Evolutionary conservation across 768 basidiomycete species (phyloP).

Genomic region (Pisolithus orientalis): DNA sequence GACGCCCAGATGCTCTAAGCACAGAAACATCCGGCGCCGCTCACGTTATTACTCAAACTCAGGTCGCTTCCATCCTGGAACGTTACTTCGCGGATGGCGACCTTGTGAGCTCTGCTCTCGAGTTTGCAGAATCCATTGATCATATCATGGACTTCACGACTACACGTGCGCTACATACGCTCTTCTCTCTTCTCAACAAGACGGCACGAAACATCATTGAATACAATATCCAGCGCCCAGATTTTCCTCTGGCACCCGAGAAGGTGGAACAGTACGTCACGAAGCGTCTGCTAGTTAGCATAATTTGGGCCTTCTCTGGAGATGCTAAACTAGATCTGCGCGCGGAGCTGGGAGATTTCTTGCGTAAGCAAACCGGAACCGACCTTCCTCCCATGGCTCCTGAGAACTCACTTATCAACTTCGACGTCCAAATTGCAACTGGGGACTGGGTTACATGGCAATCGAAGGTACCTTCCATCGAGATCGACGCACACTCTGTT

Average conservation of each 20-base stretch:
- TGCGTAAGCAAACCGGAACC: conserved; percentile 80
- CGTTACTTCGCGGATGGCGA: conserved; percentile 80
- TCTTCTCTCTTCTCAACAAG: conserved; percentile 97
- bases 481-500: conserved; percentile 94
- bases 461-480: conserved; percentile 85
- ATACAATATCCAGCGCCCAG: conserved; percentile 90
- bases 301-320: conserved; percentile 98
- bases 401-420: conserved; percentile 89
- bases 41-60: conserved; percentile 69
- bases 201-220: conserved; percentile 89
- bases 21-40: conserved; percentile 48
- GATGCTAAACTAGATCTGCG: conserved; percentile 90
- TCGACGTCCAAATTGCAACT: conserved; percentile 79
- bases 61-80: conserved; percentile 68
- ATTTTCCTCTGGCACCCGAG: conserved; percentile 85
- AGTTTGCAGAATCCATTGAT: conserved; percentile 77
- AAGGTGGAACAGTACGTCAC: conserved; percentile 87
- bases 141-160: conserved; percentile 99
- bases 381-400: conserved; percentile 74
- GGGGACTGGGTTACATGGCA: conserved; percentile 94
- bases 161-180: conserved; percentile 87
- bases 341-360: conserved; percentile 82
- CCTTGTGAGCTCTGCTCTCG: conserved; percentile 72
- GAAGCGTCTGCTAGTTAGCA: conserved; percentile 82
- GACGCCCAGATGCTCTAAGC: conserved; percentile 42